Conservation (phyloP, 2,329 filamentous ascomycete genomes). For the Sporothrix humicola region DNA sequence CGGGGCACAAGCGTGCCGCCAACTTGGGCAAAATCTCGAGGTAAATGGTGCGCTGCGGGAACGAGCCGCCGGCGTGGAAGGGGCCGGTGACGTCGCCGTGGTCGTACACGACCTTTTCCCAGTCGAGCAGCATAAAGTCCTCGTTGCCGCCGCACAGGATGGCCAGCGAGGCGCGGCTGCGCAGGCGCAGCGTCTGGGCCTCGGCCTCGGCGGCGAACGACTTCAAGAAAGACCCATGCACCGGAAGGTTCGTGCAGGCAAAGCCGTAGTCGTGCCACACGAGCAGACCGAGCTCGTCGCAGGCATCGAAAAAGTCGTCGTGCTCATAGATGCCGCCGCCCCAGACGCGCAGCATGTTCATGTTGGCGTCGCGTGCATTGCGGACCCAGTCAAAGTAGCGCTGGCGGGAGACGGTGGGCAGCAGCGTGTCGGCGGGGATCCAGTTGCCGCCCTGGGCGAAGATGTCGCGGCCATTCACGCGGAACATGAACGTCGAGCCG, state of each 20-base stretch:
- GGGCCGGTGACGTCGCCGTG: constrained; percentile 78
- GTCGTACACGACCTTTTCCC: constrained; percentile 74
- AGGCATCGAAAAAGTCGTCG: constrained; percentile 72
- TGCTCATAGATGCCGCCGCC: constrained; percentile 75
- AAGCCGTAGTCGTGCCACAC: constrained; percentile 81
- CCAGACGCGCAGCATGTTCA: constrained; percentile 83
- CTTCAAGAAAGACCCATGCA: constrained; percentile 63
- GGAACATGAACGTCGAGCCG: constrained; percentile 79
- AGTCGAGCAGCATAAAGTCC: constrained; percentile 86
- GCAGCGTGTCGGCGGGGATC: constrained; percentile 83
- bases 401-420: constrained; percentile 69
- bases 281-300: constrained; percentile 71
- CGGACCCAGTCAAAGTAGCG: constrained; percentile 76
- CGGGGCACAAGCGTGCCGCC: constrained; percentile 70
- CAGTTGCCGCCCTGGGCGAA: constrained; percentile 85
- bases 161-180: constrained; percentile 85
- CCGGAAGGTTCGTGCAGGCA: constrained; percentile 70
- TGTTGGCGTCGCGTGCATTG: constrained; percentile 76
- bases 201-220: constrained; percentile 67
- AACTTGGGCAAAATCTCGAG: constrained; percentile 83
- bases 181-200: constrained; percentile 72
- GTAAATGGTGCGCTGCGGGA: constrained; percentile 92
- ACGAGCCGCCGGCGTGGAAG: constrained; percentile 85
- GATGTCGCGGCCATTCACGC: constrained; percentile 74
- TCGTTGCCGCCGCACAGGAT: constrained; percentile 95